Evolutionary conservation across 1,284 basidiomycete genomes (phyloP), one percentile per base, ranked within the genome.

Genomic region (Irpex sp.): DNA sequence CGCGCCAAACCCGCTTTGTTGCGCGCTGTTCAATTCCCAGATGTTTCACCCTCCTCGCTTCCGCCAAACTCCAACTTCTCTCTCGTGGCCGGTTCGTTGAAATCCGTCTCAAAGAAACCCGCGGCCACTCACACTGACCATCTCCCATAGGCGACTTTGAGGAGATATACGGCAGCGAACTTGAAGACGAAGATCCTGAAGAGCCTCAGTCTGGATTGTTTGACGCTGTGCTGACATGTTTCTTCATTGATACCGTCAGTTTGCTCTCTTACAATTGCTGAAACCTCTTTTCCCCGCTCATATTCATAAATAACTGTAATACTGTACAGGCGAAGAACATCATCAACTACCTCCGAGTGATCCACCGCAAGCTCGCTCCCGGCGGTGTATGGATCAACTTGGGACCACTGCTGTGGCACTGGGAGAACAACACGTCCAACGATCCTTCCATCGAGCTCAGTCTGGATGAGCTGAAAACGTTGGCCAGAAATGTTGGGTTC

Each of bases 401-500:
- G 5, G 93, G 97, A 1, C 97, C 97, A 0, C 78, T 98, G 0
- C 78, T 98, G 34, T 99, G 97, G 96, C 96, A 99, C 74, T 98
- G 90, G 78, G 96, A 98, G 73, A 96, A 96, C 75, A 93, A 92
- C 70, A 83, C 77, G 47, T 86, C 88, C 6, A 86, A 86, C 67
- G 93, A 95, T 62, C 85, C 89, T 5, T 94, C 91, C 7, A 84
- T 98, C 60, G 97, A 98, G 77, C 81, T 98, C 15, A 92, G 90
- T 69, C 79, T 98, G 31, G 91, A 94, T 65, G 96, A 98, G 72
- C 83, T 98, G 52, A 93, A 96, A 70, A 77, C 77, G 1, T 83
- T 98, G 1, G 89, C 90, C 0, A 78, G 81, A 31, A 78, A 81
- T 60, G 84, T 98, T 37, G 97, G 97, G 0, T 98, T 99, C 70